A percentile compares a stretch with the other conserved stretches of the same genome.
phyloP scores from a whole-genome alignment of 495 filamentous ascomycete genomes.

The Penicillium ucsense region DNA sequence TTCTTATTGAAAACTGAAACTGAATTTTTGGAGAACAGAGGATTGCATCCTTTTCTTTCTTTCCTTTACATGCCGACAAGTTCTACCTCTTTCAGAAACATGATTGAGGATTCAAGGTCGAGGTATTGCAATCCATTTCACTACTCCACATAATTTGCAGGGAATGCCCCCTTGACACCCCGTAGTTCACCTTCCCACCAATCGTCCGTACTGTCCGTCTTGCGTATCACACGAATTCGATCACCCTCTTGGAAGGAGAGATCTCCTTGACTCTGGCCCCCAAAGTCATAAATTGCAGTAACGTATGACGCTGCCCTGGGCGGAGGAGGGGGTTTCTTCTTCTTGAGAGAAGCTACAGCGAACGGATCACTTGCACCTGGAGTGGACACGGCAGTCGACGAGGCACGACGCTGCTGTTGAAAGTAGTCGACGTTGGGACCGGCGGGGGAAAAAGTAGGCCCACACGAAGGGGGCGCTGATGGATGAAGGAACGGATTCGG shows the following conservation, averaged over 20 bases:
- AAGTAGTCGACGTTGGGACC: slow-evolving; percentile 43
- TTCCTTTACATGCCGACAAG: too few relatives aligned
- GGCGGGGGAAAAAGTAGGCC: slow-evolving; percentile 15
- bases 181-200: slow-evolving; percentile 91
- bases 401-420: slow-evolving; percentile 21
- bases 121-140: not conserved
- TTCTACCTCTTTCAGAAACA: too few relatives aligned
- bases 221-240: slow-evolving; percentile 71
- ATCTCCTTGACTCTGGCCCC: slow-evolving; percentile 63
- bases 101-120: too few relatives aligned
- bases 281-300: slow-evolving; percentile 72
- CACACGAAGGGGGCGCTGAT: slow-evolving; percentile 9
- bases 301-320: slow-evolving; percentile 54
- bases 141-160: slow-evolving; percentile 71
- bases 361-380: slow-evolving; percentile 3
- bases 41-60: too few relatives aligned
- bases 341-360: slow-evolving; percentile 28
- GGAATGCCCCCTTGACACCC: slow-evolving; percentile 70
- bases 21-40: too few relatives aligned
- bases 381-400: slow-evolving; percentile 20
- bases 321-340: slow-evolving; percentile 60
- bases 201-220: slow-evolving; percentile 78
- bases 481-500: slow-evolving; percentile 5
- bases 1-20: too few relatives aligned
- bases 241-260: slow-evolving; percentile 78